Evolutionary conservation across 129 eudicot genomes (phyloP).

Genomic region (Sambucus nigra): DNA sequence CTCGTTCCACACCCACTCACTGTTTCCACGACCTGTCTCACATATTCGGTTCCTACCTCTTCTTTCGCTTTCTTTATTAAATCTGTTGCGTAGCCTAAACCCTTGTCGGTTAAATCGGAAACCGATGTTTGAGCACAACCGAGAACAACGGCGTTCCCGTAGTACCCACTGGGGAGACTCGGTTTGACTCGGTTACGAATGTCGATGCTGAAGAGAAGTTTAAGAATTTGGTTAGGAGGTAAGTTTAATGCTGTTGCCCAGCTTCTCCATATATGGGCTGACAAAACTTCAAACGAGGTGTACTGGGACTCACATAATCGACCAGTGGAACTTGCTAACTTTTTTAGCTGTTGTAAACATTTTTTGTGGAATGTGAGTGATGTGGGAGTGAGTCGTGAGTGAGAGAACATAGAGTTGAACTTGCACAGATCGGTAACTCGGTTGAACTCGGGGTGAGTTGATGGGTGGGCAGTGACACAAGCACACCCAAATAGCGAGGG

Average conservation of each 20-base stretch:
- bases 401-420: slow-evolving; percentile 30
- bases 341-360: slow-evolving; percentile 33
- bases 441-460: slow-evolving; percentile 41
- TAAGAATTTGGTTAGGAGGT: slow-evolving; percentile 50
- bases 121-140: slow-evolving; percentile 52
- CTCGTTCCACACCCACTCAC: slow-evolving; percentile 40
- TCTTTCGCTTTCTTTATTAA: slow-evolving; percentile 51
- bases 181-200: slow-evolving; percentile 56
- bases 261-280: slow-evolving; percentile 68
- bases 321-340: slow-evolving; percentile 12
- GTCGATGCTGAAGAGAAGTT: slow-evolving; percentile 51
- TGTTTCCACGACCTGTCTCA: slow-evolving; percentile 50
- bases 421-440: slow-evolving; percentile 43
- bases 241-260: slow-evolving; percentile 64
- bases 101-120: slow-evolving; percentile 29
- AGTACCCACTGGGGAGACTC: slow-evolving; percentile 49
- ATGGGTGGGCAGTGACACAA: background rate
- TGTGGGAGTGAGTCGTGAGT: slow-evolving; percentile 50
- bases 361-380: slow-evolving; percentile 32
- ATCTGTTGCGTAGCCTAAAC: slow-evolving; percentile 31
- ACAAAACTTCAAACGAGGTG: slow-evolving; percentile 62
- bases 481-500: slow-evolving; percentile 1
- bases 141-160: slow-evolving; percentile 63
- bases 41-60: slow-evolving; percentile 49
- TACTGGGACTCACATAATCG: slow-evolving; percentile 14